phyloP scores from a whole-genome alignment of 2,329 filamentous ascomycete genomes.

The Colletotrichum navitas region DNA sequence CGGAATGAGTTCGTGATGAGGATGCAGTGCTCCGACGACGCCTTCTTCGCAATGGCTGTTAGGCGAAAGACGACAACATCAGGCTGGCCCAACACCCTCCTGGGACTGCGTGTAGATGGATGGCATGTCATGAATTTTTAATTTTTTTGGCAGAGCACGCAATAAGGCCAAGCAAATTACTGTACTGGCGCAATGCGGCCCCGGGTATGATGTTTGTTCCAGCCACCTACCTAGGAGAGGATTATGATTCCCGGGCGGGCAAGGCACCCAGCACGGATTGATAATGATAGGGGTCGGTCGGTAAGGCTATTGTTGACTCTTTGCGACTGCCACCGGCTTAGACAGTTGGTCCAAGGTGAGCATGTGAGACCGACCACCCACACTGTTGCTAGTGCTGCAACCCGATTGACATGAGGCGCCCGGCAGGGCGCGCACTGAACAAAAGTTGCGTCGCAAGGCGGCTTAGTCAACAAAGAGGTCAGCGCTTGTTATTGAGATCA shows the following conservation, averaged over 20 bases:
- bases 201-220: constrained; percentile 19
- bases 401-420: constrained; percentile 27
- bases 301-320: constrained; percentile 9
- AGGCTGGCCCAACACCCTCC: not conserved
- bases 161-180: constrained; percentile 1
- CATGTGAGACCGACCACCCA: not conserved
- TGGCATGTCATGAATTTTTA: not conserved
- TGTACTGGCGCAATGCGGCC: constrained; percentile 7
- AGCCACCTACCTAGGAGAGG: not conserved
- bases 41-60: not conserved
- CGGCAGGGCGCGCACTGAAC: constrained; percentile 26
- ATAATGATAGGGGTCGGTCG: constrained; percentile 17
- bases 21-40: not conserved
- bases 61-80: not conserved
- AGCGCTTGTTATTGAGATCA: constrained; percentile 3
- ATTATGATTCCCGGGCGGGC: constrained; percentile 3
- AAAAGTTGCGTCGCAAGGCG: constrained; percentile 2
- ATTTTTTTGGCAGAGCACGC: constrained; percentile 16
- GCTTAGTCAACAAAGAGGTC: constrained; percentile 10
- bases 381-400: constrained; percentile 5
- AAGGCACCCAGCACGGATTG: constrained; percentile 1
- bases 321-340: not conserved
- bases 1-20: not conserved
- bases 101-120: constrained; percentile 1
- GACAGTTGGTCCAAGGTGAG: constrained; percentile 6